Conservation (phyloP, 2,329 filamentous ascomycete species). For the Colletotrichum sojae region DNA sequence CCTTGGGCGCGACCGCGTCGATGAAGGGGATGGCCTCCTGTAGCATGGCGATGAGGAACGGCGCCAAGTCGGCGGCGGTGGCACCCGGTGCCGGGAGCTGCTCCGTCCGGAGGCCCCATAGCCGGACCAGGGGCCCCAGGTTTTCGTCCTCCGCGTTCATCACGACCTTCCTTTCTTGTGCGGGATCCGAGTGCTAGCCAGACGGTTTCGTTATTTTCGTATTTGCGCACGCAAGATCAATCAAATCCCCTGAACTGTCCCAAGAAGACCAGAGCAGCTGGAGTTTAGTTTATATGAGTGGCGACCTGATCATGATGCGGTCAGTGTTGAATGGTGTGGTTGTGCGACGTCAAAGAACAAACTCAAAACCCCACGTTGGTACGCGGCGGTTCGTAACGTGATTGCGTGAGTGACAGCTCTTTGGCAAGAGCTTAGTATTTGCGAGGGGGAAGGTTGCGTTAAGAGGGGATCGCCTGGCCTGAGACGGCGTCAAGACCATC, state of each 20-base stretch:
- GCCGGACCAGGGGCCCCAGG: slow-evolving; percentile 65
- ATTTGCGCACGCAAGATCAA: too few species aligned
- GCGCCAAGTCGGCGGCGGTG: slow-evolving; percentile 58
- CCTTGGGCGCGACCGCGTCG: slow-evolving; percentile 64
- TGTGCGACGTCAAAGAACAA: slow-evolving; percentile 25
- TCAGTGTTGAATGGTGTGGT: slow-evolving; percentile 2
- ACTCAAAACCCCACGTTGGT: slow-evolving; percentile 33
- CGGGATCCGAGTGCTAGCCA: background rate
- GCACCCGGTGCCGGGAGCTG: slow-evolving; percentile 62
- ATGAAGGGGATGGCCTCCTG: slow-evolving; percentile 73
- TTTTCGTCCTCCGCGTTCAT: slow-evolving; percentile 37
- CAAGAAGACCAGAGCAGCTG: background rate
- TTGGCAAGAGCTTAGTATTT: slow-evolving; percentile 13
- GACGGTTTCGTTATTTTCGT: too few species aligned
- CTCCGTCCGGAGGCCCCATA: slow-evolving; percentile 64
- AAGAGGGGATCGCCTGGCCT: slow-evolving; percentile 21
- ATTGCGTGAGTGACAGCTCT: slow-evolving; percentile 13
- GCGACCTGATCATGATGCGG: slow-evolving; percentile 10
- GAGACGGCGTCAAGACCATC: slow-evolving; percentile 30
- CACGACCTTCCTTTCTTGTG: background rate
- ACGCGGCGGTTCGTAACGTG: slow-evolving; percentile 24
- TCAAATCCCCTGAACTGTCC: background rate
- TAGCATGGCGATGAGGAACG: slow-evolving; percentile 68
- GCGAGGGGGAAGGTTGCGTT: slow-evolving; percentile 18
- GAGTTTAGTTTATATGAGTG: slow-evolving; percentile 9